Evolutionary conservation across 2,329 filamentous ascomycete genomes (phyloP), one percentile per base, ranked within the genome.

Genomic region (Hymenotorrendiella dingleyae): DNA sequence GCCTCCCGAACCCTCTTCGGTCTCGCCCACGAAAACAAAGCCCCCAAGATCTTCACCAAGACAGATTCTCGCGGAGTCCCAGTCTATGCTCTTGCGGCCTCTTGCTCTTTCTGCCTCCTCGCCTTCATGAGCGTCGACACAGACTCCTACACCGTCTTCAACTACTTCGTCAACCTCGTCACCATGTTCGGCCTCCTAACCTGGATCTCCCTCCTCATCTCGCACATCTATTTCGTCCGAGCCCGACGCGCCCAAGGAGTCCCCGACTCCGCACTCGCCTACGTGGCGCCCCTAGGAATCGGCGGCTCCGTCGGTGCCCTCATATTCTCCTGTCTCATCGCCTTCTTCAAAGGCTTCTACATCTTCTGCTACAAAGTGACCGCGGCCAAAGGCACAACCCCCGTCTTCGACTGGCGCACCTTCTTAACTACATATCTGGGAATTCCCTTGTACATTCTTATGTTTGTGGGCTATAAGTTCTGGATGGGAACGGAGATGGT

Each of bases 281-380:
- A 82, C 61, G 71, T 71, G 12, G 82, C 86, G 0, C 86, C 86
- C 0, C 72, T 90, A 12, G 85, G 86, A n/a, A 65, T 79, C 27
- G 74, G 62, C 48, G 87, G 86, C 9, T 87, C 82, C 0, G 79
- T 79, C 58, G 67, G 69, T 46, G 83, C 83, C 0, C 71, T 93
- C 2, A 67, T 71, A 57, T 81, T 88, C 66, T 88, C 84, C 65
- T 71, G 74, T 57, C 60, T 93, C 24, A 84, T 93, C 48, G 76
- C 83, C 2, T 60, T 94, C 39, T 91, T 86, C 58, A 94, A 93
- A 74, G 90, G 88, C 71, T 93, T 80, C 64, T 72, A 76, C 43
- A 45, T 57, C 38, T 86, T 86, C 52, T 77, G 84, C 62, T 84
- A 84, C 70, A 80, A 84, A 69, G 81, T 30, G 4, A 42, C 42